These are phyloP conservation scores for Zhuliangozyma parablackwelliae DNA, from an alignment of 1,139 yeast genomes.

Conservation along the genomic window DNA sequence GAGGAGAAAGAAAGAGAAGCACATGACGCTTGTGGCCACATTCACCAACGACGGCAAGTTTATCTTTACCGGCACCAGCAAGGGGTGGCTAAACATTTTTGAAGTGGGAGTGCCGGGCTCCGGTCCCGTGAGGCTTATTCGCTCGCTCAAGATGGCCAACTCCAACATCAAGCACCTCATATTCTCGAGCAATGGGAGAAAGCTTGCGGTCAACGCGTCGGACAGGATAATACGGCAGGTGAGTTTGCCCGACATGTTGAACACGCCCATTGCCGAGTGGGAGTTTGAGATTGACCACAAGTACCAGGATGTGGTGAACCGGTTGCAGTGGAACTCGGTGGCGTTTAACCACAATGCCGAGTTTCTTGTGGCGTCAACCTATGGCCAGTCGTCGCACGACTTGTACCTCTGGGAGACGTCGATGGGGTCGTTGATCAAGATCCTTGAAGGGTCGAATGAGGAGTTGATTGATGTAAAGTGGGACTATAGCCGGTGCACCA, in stretches of 20 bases:
- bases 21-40: conserved; percentile 28
- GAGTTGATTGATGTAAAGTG: conserved; percentile 80
- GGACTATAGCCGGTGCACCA: conserved; percentile 71
- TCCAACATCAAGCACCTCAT: conserved; percentile 71
- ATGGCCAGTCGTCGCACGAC: conserved; percentile 82
- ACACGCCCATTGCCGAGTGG: conserved; percentile 35
- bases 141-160: conserved; percentile 47
- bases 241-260: conserved; percentile 47
- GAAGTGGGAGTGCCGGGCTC: no score
- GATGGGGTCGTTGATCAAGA: conserved; percentile 82
- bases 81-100: conserved; percentile 68
- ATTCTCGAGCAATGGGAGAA: conserved; percentile 62
- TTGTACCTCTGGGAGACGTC: conserved; percentile 91
- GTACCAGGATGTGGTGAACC: conserved; percentile 87
- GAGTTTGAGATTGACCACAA: conserved; percentile 70
- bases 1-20: conserved; percentile 17
- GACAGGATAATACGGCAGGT: conserved; percentile 80
- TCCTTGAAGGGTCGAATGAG: conserved; percentile 89
- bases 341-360: conserved; percentile 77
- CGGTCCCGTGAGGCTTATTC: neutral
- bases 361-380: conserved; percentile 82
- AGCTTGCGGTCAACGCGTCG: conserved; percentile 72
- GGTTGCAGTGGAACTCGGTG: conserved; percentile 85
- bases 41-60: conserved; percentile 45
- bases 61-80: conserved; percentile 71